Evolutionary conservation across 257 asterid genomes (phyloP).

Genomic region (Capsicum pubescens): DNA sequence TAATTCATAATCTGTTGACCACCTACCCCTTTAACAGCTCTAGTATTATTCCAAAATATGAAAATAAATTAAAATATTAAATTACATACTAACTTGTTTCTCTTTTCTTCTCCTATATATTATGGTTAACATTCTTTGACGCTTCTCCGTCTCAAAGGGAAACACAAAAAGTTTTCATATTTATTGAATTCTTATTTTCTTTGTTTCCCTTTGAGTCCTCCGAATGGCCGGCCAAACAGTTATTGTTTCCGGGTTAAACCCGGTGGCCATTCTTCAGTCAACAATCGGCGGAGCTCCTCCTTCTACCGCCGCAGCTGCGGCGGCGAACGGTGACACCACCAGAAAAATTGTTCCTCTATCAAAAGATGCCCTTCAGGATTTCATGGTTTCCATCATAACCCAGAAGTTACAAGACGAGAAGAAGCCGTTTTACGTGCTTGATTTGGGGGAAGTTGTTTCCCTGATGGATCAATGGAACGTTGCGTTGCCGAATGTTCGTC

Average conservation of each 20-base stretch:
- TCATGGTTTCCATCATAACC: constrained; percentile 26
- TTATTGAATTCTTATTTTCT: background rate
- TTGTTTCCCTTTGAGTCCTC: constrained; percentile 10
- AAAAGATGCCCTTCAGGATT: constrained; percentile 33
- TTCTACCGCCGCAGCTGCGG: background rate
- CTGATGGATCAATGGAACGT: constrained; percentile 33
- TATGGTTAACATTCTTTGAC: background rate
- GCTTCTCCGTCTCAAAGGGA: constrained; percentile 22
- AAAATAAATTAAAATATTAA: background rate
- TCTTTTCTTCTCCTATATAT: constrained; percentile 18
- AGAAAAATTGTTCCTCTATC: constrained; percentile 22
- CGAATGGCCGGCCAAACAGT: constrained; percentile 31
- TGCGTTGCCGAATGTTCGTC: constrained; percentile 31
- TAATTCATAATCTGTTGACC: background rate
- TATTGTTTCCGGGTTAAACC: constrained; percentile 30
- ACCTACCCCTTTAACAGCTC: background rate
- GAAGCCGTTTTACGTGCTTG: constrained; percentile 31
- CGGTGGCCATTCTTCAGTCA: constrained; percentile 31
- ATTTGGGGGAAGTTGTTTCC: constrained; percentile 29
- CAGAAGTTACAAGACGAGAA: constrained; percentile 24
- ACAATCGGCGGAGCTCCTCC: constrained; percentile 11
- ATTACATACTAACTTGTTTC: background rate
- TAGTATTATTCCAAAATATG: background rate
- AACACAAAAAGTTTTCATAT: background rate
- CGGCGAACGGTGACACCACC: background rate